Percentiles rank a stretch among this genome's conserved stretches.
Conservation (phyloP, 352 stramenopile species). For the Saprolegnia diclina region DNA sequence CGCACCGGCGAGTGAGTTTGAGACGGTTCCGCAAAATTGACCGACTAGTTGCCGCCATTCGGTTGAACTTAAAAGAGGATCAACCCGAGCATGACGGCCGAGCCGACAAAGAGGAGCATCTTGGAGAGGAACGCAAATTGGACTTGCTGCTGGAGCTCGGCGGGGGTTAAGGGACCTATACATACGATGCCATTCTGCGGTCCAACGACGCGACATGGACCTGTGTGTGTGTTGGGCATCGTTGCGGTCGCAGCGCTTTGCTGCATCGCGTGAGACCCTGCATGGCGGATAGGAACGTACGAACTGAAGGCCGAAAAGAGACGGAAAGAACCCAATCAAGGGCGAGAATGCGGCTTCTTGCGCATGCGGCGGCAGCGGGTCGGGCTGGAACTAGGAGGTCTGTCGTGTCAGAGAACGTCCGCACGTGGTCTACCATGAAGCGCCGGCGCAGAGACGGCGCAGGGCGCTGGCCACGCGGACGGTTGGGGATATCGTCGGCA, state of each 20-base stretch:
- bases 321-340: constrained; percentile 78
- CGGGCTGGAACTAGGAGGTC: not conserved
- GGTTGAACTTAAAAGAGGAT: constrained; percentile 43
- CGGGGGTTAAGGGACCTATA: constrained; percentile 38
- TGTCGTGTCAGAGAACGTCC: not conserved
- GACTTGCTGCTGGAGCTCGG: constrained; percentile 55
- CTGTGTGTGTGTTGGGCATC: constrained; percentile 34
- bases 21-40: too few species aligned
- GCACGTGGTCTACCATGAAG: constrained; percentile 14
- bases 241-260: constrained; percentile 3
- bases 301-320: constrained; percentile 70
- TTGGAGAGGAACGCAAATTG: constrained; percentile 70
- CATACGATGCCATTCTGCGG: not conserved
- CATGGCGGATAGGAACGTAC: constrained; percentile 30
- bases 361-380: not conserved
- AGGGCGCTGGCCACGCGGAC: constrained; percentile 53
- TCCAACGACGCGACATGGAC: too few species aligned
- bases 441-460: constrained; percentile 48
- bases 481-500: constrained; percentile 41
- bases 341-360: constrained; percentile 41
- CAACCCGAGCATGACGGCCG: constrained; percentile 63
- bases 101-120: constrained; percentile 61
- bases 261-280: not conserved
- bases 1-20: too few species aligned
- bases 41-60: not conserved